These are phyloP conservation scores for Stenocarpella maydis DNA, from an alignment of 2,329 filamentous ascomycete genomes.

Conservation along the genomic window DNA sequence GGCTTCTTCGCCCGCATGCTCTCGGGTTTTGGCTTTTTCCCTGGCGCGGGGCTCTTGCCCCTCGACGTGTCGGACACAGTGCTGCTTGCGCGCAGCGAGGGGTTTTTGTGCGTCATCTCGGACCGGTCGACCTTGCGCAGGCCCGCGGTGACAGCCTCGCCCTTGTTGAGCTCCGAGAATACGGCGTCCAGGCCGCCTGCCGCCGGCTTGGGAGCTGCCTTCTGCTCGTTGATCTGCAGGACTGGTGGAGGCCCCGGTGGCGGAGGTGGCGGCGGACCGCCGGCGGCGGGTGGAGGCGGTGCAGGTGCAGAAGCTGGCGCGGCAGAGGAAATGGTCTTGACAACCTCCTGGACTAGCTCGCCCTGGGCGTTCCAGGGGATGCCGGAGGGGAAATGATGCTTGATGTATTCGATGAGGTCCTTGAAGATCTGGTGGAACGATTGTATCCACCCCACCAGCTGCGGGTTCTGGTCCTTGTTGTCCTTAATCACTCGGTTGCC, in stretches of 20 bases:
- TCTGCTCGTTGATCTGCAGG: conserved; percentile 63
- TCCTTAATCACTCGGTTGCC: conserved; percentile 94
- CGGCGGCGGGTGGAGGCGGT: conserved; percentile 58
- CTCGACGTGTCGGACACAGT: conserved; percentile 71
- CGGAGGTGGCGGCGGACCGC: conserved; percentile 69
- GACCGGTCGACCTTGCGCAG: conserved; percentile 94
- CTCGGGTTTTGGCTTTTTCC: conserved; percentile 86
- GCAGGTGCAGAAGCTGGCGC: conserved; percentile 56
- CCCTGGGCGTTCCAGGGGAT: conserved; percentile 87
- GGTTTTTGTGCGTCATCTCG: conserved; percentile 99
- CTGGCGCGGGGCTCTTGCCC: conserved; percentile 86
- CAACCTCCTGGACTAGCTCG: conserved; percentile 73
- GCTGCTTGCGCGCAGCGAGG: conserved; percentile 77
- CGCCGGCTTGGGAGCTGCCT: conserved; percentile 54
- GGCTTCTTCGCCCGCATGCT: conserved; percentile 87
- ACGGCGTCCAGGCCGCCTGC: conserved; percentile 80
- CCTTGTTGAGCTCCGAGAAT: conserved; percentile 90
- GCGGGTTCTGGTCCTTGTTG: conserved; percentile 80
- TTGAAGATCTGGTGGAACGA: conserved; percentile 93
- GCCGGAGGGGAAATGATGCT: conserved; percentile 80
- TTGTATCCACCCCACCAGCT: conserved; percentile 88
- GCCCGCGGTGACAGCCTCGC: conserved; percentile 84
- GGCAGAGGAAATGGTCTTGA: conserved; percentile 61
- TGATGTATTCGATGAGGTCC: conserved; percentile 82
- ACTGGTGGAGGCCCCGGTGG: conserved; percentile 75